A percentile compares a stretch with the other conserved stretches of the same genome.
phyloP scores from a whole-genome alignment of 2,329 filamentous ascomycete species.

The Ophiocordyceps camponoti-leonardi region DNA sequence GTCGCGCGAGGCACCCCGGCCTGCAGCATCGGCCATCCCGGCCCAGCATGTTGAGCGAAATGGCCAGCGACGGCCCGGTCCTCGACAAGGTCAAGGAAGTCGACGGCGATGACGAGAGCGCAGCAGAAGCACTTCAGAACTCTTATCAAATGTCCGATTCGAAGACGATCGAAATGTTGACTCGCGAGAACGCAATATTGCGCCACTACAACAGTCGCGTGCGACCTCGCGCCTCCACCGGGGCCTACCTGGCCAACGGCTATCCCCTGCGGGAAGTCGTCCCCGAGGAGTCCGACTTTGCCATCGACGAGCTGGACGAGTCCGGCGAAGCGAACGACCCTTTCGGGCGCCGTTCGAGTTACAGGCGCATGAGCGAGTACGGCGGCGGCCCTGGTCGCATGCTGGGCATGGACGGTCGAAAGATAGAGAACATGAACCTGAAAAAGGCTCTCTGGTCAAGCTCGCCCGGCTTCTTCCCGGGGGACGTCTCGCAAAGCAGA shows the following conservation, averaged over 20 bases:
- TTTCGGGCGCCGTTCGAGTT: slow-evolving; percentile 26
- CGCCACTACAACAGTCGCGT: slow-evolving; percentile 38
- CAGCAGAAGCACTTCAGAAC: slow-evolving; percentile 29
- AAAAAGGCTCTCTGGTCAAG: slow-evolving; percentile 58
- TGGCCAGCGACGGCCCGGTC: slow-evolving; percentile 44
- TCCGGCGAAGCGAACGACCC: slow-evolving; percentile 30
- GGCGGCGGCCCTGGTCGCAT: slow-evolving; percentile 27
- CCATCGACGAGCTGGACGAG: slow-evolving; percentile 57
- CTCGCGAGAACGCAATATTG: slow-evolving; percentile 44
- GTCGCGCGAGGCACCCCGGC: slow-evolving; percentile 43
- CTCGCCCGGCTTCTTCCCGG: slow-evolving; percentile 47
- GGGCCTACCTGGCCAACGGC: slow-evolving; percentile 35
- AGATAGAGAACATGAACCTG: slow-evolving; percentile 37
- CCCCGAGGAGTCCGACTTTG: slow-evolving; percentile 50
- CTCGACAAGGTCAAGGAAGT: slow-evolving; percentile 55
- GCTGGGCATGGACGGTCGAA: slow-evolving; percentile 39
- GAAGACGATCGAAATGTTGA: slow-evolving; percentile 45
- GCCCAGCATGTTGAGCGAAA: slow-evolving; percentile 59
- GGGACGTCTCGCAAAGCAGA: slow-evolving; percentile 53
- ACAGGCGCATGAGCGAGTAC: slow-evolving; percentile 41
- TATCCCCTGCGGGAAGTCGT: slow-evolving; percentile 43
- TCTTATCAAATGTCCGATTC: slow-evolving; percentile 38
- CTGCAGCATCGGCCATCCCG: slow-evolving; percentile 70
- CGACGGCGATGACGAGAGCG: slow-evolving; percentile 45
- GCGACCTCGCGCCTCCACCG: slow-evolving; percentile 40